These are phyloP conservation scores for Zygoascus flipseniorum DNA, from an alignment of 805 yeast species.

Conservation along the genomic window DNA sequence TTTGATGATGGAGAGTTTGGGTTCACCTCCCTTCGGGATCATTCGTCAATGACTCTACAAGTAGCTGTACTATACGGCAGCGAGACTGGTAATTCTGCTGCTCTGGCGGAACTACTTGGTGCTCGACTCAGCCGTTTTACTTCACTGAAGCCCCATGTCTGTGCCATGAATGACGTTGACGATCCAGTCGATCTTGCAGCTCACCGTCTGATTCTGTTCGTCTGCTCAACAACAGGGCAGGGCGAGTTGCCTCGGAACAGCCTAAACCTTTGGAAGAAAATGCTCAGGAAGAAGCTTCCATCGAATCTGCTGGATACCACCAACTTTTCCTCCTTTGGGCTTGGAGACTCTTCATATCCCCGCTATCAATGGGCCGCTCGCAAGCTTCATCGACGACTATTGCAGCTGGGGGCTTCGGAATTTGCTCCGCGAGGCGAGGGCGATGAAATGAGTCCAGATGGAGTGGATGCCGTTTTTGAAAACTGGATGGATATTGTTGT, in stretches of 20 bases:
- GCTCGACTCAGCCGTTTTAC: slow-evolving; percentile 42
- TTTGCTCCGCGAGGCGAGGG: slow-evolving; percentile 73
- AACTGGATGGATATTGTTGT: slow-evolving; percentile 60
- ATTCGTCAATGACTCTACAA: slow-evolving; percentile 9
- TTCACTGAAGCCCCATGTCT: slow-evolving; percentile 40
- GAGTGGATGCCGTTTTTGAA: slow-evolving; percentile 61
- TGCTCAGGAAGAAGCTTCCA: slow-evolving; percentile 62
- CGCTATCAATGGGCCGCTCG: slow-evolving; percentile 81
- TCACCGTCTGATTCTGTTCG: slow-evolving; percentile 42
- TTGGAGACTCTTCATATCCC: slow-evolving; percentile 91
- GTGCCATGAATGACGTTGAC: slow-evolving; percentile 50
- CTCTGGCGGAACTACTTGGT: slow-evolving; percentile 61
- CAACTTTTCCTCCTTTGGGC: slow-evolving; percentile 66
- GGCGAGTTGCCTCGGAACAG: slow-evolving; percentile 85
- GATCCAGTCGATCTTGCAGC: slow-evolving; percentile 29
- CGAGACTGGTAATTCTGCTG: slow-evolving; percentile 88
- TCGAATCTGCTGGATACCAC: slow-evolving; percentile 51
- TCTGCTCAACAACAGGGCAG: slow-evolving; percentile 92
- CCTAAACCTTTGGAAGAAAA: slow-evolving; percentile 61
- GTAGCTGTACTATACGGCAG: slow-evolving; percentile 76
- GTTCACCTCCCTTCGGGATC: neutral
- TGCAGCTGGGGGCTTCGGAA: slow-evolving; percentile 75
- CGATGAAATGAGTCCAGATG: slow-evolving; percentile 72
- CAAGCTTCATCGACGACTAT: slow-evolving; percentile 67
- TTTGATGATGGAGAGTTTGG: neutral